These are phyloP conservation scores for Pythium aphanidermatum DNA, from an alignment of 352 stramenopile species.

Conservation along the genomic window DNA sequence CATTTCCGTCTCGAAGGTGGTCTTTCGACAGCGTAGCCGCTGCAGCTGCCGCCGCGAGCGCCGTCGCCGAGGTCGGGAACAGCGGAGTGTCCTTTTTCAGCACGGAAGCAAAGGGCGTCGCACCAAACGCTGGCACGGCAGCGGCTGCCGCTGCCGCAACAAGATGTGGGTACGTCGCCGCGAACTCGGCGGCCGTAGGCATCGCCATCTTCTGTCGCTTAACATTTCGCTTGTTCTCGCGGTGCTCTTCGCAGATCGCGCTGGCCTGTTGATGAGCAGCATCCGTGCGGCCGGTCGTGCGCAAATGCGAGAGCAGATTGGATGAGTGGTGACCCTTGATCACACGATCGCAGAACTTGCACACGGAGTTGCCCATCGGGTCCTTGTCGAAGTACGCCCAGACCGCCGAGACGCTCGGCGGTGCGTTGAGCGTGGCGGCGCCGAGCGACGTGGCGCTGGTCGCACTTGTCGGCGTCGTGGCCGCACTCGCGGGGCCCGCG, in stretches of 20 bases:
- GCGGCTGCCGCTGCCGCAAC: slow-evolving; percentile 38
- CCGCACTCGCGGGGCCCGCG: background rate
- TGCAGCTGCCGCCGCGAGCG: slow-evolving; percentile 32
- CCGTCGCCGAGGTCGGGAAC: slow-evolving; percentile 13
- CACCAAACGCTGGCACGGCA: slow-evolving; percentile 26
- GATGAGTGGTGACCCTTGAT: slow-evolving; percentile 85
- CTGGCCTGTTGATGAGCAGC: slow-evolving; percentile 64
- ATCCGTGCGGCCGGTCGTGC: slow-evolving; percentile 66
- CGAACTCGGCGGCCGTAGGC: slow-evolving; percentile 47
- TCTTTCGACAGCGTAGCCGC: slow-evolving; percentile 45
- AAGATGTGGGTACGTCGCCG: slow-evolving; percentile 34
- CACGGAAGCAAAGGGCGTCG: slow-evolving; percentile 7
- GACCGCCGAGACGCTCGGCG: slow-evolving; percentile 68
- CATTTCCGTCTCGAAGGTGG: slow-evolving; percentile 23
- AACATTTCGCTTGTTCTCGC: slow-evolving; percentile 68
- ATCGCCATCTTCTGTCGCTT: slow-evolving; percentile 66
- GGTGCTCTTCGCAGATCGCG: slow-evolving; percentile 71
- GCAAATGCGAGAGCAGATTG: slow-evolving; percentile 74
- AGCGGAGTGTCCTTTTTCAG: slow-evolving; percentile 22
- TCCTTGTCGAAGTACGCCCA: slow-evolving; percentile 84
- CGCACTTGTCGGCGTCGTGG: background rate
- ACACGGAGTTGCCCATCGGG: slow-evolving; percentile 64
- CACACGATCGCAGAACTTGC: slow-evolving; percentile 80
- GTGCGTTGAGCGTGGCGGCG: slow-evolving; percentile 18
- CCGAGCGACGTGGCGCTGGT: background rate